Evolutionary conservation across 192 early-diverging fungal genomes (phyloP).

Genomic region (Pilaira anomala): DNA sequence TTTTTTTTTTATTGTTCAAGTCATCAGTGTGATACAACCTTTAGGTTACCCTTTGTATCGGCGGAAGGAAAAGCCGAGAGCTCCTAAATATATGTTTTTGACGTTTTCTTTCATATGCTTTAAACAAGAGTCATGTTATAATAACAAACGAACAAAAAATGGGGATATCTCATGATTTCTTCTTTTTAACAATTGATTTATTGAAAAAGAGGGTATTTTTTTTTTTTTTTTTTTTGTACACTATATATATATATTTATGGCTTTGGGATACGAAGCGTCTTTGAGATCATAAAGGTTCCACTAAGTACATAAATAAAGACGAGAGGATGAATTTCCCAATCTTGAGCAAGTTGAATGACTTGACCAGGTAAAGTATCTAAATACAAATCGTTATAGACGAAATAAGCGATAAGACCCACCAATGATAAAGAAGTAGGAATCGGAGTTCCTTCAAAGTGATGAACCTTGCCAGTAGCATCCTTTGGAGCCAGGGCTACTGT

Average conservation of each 20-base stretch:
- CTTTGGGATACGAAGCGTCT: conserved; percentile 73
- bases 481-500: conserved; percentile 75
- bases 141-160: too few relatives aligned
- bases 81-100: too few relatives aligned
- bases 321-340: conserved; percentile 77
- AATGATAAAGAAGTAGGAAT: conserved; percentile 78
- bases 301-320: conserved; percentile 72
- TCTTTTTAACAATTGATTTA: too few relatives aligned
- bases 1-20: too few relatives aligned
- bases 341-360: conserved; percentile 49
- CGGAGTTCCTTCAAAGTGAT: conserved; percentile 88
- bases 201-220: neutral
- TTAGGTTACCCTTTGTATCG: too few relatives aligned
- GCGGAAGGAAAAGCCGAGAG: too few relatives aligned
- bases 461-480: conserved; percentile 73
- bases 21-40: too few relatives aligned
- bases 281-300: conserved; percentile 81
- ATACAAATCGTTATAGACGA: conserved; percentile 38
- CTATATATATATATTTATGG: too few relatives aligned
- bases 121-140: too few relatives aligned
- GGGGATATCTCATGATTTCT: too few relatives aligned
- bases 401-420: conserved; percentile 63
- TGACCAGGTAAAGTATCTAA: conserved; percentile 59
- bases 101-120: too few relatives aligned
- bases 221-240: conserved; percentile 12